Evolutionary conservation across 306 rosid genomes (phyloP), one percentile per base, ranked within the genome.

Genomic region (Ormosia semicastrata): DNA sequence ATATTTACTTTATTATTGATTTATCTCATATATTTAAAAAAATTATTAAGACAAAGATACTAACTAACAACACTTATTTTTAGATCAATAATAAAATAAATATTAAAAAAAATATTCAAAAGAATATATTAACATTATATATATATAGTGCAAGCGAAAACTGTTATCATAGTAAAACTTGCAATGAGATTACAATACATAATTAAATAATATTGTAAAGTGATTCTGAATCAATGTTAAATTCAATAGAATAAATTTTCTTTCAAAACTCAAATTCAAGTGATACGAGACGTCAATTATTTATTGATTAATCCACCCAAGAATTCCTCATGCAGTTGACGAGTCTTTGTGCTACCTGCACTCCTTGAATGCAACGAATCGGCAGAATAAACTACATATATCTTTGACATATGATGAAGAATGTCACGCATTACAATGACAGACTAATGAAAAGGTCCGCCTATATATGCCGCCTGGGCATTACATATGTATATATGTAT

Each of bases 381-480:
- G 8, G 58, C 56, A 72, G 50, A 81, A 81, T 57, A 33, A 85
- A 65, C 82, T 65, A 82, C 73, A 81, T 81, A 49, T 58, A 85
- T 46, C 82, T 71, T 77, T 81, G 43, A 66, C 79, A 74, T 57
- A 37, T 78, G 58, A 73, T n/a, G 65, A 82, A 57, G 59, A 85
- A 76, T 70, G 73, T 84, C 67, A 71, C 58, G 57, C 62, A 50
- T 78, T 72, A 79, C 75, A 76, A 67, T 81, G 70, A 73, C 6
- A 65, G 44, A 50, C 63, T 58, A 67, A 81, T 36, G 40, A 50
- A 50, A 80, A 73, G 47, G 41, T 68, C 74, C 78, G 71, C 59
- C 83, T 81, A 71, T 81, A 77, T 76, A 81, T 85, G 83, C 82
- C 71, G 83, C 82, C 71, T 47, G 70, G 41, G 76, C 76, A 58